Base-by-base conservation (phyloP, 2,329 filamentous ascomycete species). In the Harringtonia aguacate region DNA sequence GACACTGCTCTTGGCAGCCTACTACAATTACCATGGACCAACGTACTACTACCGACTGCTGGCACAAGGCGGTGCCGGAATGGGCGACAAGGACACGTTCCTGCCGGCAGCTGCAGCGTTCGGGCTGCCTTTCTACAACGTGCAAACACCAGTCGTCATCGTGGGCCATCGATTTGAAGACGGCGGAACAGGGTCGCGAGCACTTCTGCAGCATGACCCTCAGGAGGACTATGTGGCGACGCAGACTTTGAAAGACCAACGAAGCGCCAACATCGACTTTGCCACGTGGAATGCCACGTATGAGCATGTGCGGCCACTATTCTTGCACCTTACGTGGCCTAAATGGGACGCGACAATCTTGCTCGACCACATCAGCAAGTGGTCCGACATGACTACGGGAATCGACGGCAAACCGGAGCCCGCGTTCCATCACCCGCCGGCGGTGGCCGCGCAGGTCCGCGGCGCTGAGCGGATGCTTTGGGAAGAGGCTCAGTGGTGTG, bases 1-100 rank as follows among this genome's bases (percentile, higher is more conserved):
- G 27, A 67, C 65, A 18, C 58, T 76, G 0, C 55, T 75, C 9
- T 64, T 77, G 13, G 62, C 66, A 20, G 59, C 65, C 0, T 76
- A 75, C 56, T 76, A 76, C 61, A 76, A 75, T 58, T 68, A 68
- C 55, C 69, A 70, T 54, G 73, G 73, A 2, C 68, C 70, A 0
- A 52, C 59, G 7, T 64, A 66, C 52, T 76, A 69, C 57, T 76
- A 73, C 52, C 62, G 63, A 0, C 54, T 75, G 3, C 57, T 69
- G n/a, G 65, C 59, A 36, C 68, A 71, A 55, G 62, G 61, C 39
- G 59, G 58, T 3, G 57, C 57, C 10, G 67, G 65, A 27, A 58
- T 67, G 47, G 68, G 68, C 21, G 68, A 72, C 54, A 70, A 70
- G 52, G 68, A 73, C 48, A 72, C 67, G 0, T 70, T 70, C 40